Evolutionary conservation across 1,284 basidiomycete species (phyloP).

Genomic region (Filobasidium uniguttulatum): DNA sequence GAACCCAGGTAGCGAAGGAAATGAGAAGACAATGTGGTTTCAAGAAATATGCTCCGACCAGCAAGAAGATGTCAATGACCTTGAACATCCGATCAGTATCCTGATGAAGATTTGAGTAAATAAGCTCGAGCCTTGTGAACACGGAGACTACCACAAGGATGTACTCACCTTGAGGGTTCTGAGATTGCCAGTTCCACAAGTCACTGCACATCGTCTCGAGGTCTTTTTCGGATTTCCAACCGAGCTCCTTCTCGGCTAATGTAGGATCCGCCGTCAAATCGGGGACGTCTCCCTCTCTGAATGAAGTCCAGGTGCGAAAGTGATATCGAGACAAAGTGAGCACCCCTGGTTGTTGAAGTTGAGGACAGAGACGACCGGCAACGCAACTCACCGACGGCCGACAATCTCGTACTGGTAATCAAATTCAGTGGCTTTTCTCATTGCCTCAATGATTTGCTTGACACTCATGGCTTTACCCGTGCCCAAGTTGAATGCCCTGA

Average conservation of each 20-base stretch:
- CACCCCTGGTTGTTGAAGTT: not conserved
- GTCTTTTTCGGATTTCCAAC: slow-evolving; percentile 70
- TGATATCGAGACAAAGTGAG: not conserved
- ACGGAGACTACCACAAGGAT: too few species aligned
- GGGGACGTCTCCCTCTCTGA: slow-evolving; percentile 86
- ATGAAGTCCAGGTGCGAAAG: not conserved
- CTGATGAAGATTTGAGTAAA: too few species aligned
- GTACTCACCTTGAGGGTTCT: slow-evolving; percentile 11
- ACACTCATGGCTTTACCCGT: slow-evolving; percentile 87
- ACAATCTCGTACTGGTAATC: slow-evolving; percentile 82
- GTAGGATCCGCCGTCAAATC: slow-evolving; percentile 89
- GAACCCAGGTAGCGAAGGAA: too few species aligned
- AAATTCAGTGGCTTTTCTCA: slow-evolving; percentile 80
- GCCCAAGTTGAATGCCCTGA: slow-evolving; percentile 92
- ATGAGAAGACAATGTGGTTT: too few species aligned
- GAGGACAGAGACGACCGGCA: not conserved
- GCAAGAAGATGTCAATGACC: too few species aligned
- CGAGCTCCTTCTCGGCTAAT: slow-evolving; percentile 84
- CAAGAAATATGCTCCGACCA: too few species aligned
- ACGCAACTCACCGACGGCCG: slow-evolving; percentile 57
- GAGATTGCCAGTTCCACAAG: slow-evolving; percentile 16
- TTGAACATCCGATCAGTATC: too few species aligned
- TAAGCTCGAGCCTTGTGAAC: too few species aligned
- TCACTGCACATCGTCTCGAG: slow-evolving; percentile 70
- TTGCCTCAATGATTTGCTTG: slow-evolving; percentile 85